These are phyloP conservation scores for Psilocybe cubensis DNA, from an alignment of 768 basidiomycete species.

Conservation along the genomic window DNA sequence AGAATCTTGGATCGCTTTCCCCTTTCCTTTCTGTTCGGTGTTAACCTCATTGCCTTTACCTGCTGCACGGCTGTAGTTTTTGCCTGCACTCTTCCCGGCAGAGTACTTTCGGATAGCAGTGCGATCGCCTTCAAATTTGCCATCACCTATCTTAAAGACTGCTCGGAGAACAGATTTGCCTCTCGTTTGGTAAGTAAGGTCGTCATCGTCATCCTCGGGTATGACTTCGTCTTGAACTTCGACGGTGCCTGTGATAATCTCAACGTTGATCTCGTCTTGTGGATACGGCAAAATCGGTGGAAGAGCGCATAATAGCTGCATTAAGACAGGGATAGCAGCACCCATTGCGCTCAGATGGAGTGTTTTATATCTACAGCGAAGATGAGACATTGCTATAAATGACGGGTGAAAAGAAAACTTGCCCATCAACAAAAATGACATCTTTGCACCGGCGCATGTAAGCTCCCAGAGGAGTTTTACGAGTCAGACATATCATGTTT, in stretches of 20 bases:
- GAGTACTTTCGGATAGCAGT: slow-evolving; percentile 28
- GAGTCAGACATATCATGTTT: slow-evolving; percentile 79
- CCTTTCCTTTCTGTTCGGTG: slow-evolving; percentile 16
- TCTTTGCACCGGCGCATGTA: slow-evolving; percentile 83
- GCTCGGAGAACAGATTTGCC: slow-evolving; percentile 72
- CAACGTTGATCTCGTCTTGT: slow-evolving; percentile 60
- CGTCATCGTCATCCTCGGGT: slow-evolving; percentile 76
- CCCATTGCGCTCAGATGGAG: slow-evolving; percentile 84
- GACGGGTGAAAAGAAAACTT: slow-evolving; percentile 22
- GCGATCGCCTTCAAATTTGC: slow-evolving; percentile 49
- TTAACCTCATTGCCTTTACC: slow-evolving; percentile 4
- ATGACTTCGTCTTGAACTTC: slow-evolving; percentile 80
- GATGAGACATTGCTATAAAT: background rate
- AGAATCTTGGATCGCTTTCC: slow-evolving; percentile 7
- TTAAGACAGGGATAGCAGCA: slow-evolving; percentile 84
- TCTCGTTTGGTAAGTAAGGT: slow-evolving; percentile 64
- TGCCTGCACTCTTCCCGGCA: slow-evolving; percentile 24
- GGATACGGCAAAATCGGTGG: slow-evolving; percentile 74
- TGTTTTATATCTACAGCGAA: slow-evolving; percentile 60
- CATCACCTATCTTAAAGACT: slow-evolving; percentile 64
- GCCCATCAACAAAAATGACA: slow-evolving; percentile 75
- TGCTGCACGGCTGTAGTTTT: slow-evolving; percentile 9
- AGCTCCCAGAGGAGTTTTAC: slow-evolving; percentile 70
- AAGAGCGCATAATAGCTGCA: slow-evolving; percentile 70
- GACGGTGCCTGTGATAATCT: slow-evolving; percentile 70